These are phyloP conservation scores for Hypericum perforatum DNA, from an alignment of 345 rosid species.

Conservation along the genomic window DNA sequence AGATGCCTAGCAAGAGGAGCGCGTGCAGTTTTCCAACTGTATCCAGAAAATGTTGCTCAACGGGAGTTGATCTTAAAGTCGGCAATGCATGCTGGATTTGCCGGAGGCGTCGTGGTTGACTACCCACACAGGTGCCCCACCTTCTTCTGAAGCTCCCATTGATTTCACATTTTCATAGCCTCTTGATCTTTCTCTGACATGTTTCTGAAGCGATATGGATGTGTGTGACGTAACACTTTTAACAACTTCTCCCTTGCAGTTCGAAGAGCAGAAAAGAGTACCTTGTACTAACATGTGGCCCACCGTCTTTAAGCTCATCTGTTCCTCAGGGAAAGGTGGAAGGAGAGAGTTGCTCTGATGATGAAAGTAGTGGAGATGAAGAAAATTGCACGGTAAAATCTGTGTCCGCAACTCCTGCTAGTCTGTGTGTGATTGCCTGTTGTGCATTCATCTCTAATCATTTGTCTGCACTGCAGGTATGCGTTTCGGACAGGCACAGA, in stretches of 20 bases:
- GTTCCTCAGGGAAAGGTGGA: constrained; percentile 40
- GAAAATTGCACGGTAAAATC: constrained; percentile 40
- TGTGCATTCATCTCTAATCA: too few species aligned
- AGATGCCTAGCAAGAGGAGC: constrained; percentile 81
- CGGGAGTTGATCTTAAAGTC: constrained; percentile 69
- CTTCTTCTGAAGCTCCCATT: not conserved
- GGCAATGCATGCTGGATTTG: constrained; percentile 87
- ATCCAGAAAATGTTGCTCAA: constrained; percentile 76
- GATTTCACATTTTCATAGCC: not conserved
- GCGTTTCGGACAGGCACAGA: constrained; percentile 57
- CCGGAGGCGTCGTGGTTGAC: constrained; percentile 88
- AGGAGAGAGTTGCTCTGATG: constrained; percentile 54
- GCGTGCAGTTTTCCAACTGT: constrained; percentile 82
- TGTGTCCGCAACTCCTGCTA: too few species aligned
- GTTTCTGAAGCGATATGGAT: too few species aligned
- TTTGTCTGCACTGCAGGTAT: constrained; percentile 30
- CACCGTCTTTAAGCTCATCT: constrained; percentile 39
- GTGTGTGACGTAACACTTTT: not conserved
- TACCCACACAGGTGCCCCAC: constrained; percentile 71
- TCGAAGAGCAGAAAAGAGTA: constrained; percentile 76
- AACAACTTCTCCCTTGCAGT: constrained; percentile 24
- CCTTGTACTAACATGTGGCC: constrained; percentile 76
- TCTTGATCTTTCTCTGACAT: not conserved
- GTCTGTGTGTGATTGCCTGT: too few species aligned
- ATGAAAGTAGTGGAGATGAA: constrained; percentile 54